Base-by-base conservation (phyloP, 2,329 filamentous ascomycete species). In the Colletotrichum plurivorum region DNA sequence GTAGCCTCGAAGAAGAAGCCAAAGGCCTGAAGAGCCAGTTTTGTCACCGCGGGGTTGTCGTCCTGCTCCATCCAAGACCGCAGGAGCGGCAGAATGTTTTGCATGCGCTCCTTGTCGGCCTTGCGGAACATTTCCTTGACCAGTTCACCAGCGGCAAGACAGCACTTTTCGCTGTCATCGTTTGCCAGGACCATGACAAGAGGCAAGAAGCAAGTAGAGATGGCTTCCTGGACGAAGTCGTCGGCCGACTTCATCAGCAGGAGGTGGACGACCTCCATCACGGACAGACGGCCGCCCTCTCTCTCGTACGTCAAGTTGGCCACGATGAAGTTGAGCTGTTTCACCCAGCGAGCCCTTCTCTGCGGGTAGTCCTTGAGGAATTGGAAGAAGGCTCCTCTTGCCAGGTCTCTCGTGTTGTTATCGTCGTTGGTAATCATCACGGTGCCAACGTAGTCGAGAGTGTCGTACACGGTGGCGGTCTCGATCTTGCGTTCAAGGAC, bases 401-500 rank as follows among this genome's bases (percentile, higher is more conserved):
- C 95, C 45, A 97, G 85, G 78, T 98, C 94, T 60, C 96, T 89
- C 2, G 95, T 95, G 72, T 93, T 91, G 73, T 93, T 92, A 73
- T 97, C 95, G 71, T 97, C 94, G 77, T 98, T 98, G 52, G 93
- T 97, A 65, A 99, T 93, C 95, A 98, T 98, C 78, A 98, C 92
- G 4, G 89, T 91, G 54, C 94, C 94, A 36, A 97, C 92, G 75
- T 94, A 91, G 78, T 99, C 96, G 71, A 98, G 88, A 9, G 93
- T 92, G 76, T 98, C 95, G 77, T 99, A 99, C 36, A 99, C 91
- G 49, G 92, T 88, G 0, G 95, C 92, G 8, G 97, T 94, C 75
- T 97, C 88, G 51, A 98, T 86, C 77, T 93, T 95, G 18, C 95
- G 90, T 61, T 93, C 92, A 76, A 99, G 88, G 27, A 98, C 90